phyloP scores from a whole-genome alignment of 352 stramenopile species.

The Hyaloperonospora arabidopsidis region DNA sequence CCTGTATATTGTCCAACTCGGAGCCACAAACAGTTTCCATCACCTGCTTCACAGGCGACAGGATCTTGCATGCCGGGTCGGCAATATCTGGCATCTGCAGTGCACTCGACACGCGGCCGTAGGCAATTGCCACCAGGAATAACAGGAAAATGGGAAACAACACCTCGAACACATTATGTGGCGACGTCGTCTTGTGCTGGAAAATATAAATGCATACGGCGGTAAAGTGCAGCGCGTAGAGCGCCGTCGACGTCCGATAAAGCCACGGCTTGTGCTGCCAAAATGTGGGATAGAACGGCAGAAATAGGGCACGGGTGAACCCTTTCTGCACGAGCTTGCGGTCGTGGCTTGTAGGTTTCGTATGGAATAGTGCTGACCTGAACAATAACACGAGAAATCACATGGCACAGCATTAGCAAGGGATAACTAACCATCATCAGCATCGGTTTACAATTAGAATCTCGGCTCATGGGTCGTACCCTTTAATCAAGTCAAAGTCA shows the following conservation, averaged over 20 bases:
- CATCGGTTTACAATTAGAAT: too few relatives aligned
- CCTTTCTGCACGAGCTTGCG: constrained; percentile 71
- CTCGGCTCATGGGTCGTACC: constrained; percentile 19
- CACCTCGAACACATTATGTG: constrained; percentile 65
- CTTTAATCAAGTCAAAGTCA: constrained; percentile 85
- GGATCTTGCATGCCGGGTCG: constrained; percentile 47
- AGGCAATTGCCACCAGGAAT: constrained; percentile 61
- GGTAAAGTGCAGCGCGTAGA: constrained; percentile 50
- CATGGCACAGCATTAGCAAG: too few relatives aligned
- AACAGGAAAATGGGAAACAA: constrained; percentile 50
- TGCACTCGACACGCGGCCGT: constrained; percentile 66
- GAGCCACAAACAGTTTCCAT: constrained; percentile 12
- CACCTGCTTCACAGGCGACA: constrained; percentile 41
- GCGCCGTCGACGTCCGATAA: constrained; percentile 46
- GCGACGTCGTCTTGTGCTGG: constrained; percentile 32
- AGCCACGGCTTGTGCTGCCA: constrained; percentile 71
- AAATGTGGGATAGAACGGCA: constrained; percentile 65
- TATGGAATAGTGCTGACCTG: constrained; percentile 80
- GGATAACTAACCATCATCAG: too few relatives aligned
- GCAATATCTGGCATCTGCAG: constrained; percentile 46
- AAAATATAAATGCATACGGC: constrained; percentile 50
- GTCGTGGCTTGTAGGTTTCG: constrained; percentile 76
- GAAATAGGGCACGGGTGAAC: constrained; percentile 53
- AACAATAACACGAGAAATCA: constrained; percentile 1
- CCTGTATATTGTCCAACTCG: constrained; percentile 20